Base-by-base conservation (phyloP, 495 filamentous ascomycete genomes). In the Trichoderma erinaceum region DNA sequence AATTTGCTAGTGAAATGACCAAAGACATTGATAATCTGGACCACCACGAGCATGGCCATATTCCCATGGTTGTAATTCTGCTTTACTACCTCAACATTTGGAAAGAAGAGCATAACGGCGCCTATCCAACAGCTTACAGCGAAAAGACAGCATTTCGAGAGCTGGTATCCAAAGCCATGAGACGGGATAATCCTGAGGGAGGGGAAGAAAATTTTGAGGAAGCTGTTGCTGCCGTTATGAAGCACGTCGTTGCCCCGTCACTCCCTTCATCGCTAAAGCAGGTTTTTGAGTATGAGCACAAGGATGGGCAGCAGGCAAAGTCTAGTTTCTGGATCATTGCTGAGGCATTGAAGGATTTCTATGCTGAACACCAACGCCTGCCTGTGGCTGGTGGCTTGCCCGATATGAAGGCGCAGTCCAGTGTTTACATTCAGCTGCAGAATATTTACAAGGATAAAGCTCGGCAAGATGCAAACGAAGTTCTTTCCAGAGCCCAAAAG, bases 161-260 rank as follows among this genome's bases (percentile, higher is more conserved):
- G 15, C 75, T 91, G 15, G 87, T 97, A 0, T 78, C 83, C 66
- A 79, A 79, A 8, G 85, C 86, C 15, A 85, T 89, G 67, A 85
- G 95, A 71, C 90, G 82, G 50, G 79, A 88, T 71, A 94, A 87
- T 70, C 76, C 92, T 41, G 93, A 97, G 79, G 93, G 92, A 43
- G 91, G 90, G 69, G 95, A 98, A 75, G 95, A 99, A 81, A 99
- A 99, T 75, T 99, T 90, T 75, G 93, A 97, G 48, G 95, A 99
- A 78, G 95, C 95, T 18, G 87, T 86, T 29, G 88, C 85, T 13
- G 93, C 93, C 4, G 93, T 98, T 2, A 76, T 97, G 68, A 97
- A 96, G 78, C 89, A 88, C 13, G 79, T 98, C 27, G 75, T 75
- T 11, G 66, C 65, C 46, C 86, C 88, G 58, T 85, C 83, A 67